Base-by-base conservation (phyloP, 495 filamentous ascomycete species). In the Lichenothelia convexa region DNA sequence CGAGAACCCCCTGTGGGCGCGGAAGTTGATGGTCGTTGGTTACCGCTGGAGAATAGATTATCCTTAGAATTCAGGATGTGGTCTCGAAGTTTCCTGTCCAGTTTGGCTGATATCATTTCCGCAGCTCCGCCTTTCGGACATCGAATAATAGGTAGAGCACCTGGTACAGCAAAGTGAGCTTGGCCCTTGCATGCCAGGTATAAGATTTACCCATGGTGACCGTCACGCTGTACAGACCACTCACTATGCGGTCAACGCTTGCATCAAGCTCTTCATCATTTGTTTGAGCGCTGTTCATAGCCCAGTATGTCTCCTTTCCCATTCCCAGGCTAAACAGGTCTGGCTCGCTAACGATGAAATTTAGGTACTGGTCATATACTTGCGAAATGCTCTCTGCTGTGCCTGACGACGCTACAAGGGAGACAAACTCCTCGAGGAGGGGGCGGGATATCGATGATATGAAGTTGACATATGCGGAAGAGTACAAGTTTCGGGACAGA, bases 41-140 rank as follows among this genome's bases (percentile, higher is more conserved):
- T 63, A 32, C 56, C 60, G 30, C 56, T 57, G 0, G 75, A 80
- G 56, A 94, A 94, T 9, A 94, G 68, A 44, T 93, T 93, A 51
- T 94, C 86, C 56, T 93, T 93, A 11, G 89, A 93, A 55, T 94
- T 93, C 36, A 99, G 67, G 37, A 95, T 77, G 54, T 95, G 91
- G 48, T 99, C 91, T 32, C 91, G 78, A 18, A 99, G 71, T 53
- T 93, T 99, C 15, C 89, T 74, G 50, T 95, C 91, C 6, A 99
- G 68, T 42, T 91, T 93, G 15, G 78, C 80, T 13, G 86, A 75
- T 45, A 99, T 87, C 64, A 93, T 75, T 49, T 95, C 87, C 2
- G 91, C 87, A 4, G 91, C 85, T 39, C 84, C 86, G 20, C 80
- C 82, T 35, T 51, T 51, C 11, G 48, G 48, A 41, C 48, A 51